Evolutionary conservation across 129 eudicot species (phyloP).

Genomic region (Flaveria trinervia): DNA sequence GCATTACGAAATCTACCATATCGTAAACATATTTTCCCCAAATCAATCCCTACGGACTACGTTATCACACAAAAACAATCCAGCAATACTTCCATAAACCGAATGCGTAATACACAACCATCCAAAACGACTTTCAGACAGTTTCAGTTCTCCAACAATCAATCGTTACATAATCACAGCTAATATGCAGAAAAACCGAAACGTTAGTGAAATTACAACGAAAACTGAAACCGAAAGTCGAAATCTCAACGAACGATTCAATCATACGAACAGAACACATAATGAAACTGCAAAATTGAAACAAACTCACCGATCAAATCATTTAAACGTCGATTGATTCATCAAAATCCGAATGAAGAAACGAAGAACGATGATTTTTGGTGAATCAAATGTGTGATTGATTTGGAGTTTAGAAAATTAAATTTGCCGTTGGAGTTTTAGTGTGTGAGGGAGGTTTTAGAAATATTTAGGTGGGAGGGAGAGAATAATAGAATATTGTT

Average conservation of each 20-base stretch:
- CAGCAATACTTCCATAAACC: not conserved
- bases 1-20: no score
- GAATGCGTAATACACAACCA: not conserved
- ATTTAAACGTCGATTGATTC: not conserved
- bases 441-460: slow-evolving; percentile 3
- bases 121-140: not conserved
- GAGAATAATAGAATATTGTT: slow-evolving; percentile 10
- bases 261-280: slow-evolving; percentile 3
- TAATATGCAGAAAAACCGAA: not conserved
- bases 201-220: not conserved
- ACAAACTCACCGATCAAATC: slow-evolving; percentile 12
- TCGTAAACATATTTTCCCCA: no score
- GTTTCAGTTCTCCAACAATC: no score
- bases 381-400: not conserved
- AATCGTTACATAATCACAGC: no score
- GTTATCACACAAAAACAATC: slow-evolving; percentile 7
- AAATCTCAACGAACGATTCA: not conserved
- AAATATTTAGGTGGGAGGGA: slow-evolving; percentile 22
- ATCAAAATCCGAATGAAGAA: no score
- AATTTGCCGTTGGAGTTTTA: not conserved
- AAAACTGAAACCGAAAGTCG: not conserved
- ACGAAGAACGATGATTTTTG: no score
- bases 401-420: not conserved
- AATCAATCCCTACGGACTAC: not conserved
- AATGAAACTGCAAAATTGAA: not conserved